Evolutionary conservation across 306 rosid genomes (phyloP).

Genomic region (Cercis canadensis): DNA sequence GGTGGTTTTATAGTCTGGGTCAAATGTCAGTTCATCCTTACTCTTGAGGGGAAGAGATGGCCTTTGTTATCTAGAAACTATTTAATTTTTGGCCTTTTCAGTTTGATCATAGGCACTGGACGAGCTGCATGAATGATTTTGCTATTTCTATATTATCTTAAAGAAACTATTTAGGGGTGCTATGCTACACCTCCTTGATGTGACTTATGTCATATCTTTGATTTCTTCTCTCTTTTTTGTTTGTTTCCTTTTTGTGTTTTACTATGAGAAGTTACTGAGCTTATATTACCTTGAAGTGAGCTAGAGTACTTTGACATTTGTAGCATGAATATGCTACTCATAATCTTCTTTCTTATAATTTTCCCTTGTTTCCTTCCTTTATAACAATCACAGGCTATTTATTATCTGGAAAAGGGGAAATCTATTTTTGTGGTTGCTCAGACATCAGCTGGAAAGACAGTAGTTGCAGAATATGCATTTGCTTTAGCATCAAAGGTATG

Average conservation of each 20-base stretch:
- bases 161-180: no score
- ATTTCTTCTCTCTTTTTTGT: background rate
- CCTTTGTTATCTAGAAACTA: no score
- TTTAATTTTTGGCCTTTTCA: no score
- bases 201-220: no score
- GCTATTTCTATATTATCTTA: no score
- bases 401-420: slow-evolving; percentile 95
- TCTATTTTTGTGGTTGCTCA: slow-evolving; percentile 98
- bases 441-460: slow-evolving; percentile 98
- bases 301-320: slow-evolving; percentile 15
- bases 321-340: slow-evolving; percentile 34
- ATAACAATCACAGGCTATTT: slow-evolving; percentile 73
- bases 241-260: slow-evolving; percentile 27
- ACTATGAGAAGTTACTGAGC: no score
- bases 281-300: slow-evolving; percentile 16
- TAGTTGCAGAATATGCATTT: slow-evolving; percentile 98
- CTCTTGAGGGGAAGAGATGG: no score
- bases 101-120: no score
- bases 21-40: no score
- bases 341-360: slow-evolving; percentile 22
- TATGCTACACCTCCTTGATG: no score
- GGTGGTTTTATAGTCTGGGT: no score
- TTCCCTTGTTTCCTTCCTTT: slow-evolving; percentile 29
- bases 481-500: slow-evolving; percentile 91
- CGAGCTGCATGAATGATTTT: no score